Conservation (phyloP, 2,329 filamentous ascomycete genomes). For the Colletotrichum sp. region DNA sequence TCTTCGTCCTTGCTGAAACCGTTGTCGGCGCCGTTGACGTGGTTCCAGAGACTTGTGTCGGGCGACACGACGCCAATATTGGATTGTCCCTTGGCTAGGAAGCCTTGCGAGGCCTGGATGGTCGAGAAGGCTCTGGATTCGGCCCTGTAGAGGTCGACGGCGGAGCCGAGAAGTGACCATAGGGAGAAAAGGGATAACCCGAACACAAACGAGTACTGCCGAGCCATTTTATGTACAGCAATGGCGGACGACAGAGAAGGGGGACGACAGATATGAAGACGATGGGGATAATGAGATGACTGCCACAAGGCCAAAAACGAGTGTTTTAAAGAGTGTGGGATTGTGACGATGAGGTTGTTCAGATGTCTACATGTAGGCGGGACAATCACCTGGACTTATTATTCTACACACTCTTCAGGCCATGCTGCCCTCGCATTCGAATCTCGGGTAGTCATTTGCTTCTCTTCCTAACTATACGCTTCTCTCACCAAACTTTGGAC, state of each 20-base stretch:
- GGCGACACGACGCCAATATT: not conserved
- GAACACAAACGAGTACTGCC: not conserved
- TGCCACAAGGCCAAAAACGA: not conserved
- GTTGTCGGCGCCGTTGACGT: not conserved
- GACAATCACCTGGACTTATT: not conserved
- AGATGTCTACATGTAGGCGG: not conserved
- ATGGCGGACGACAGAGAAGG: accelerated
- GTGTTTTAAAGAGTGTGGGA: not conserved
- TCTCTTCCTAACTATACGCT: not conserved
- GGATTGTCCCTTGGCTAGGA: not conserved
- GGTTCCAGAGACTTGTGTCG: not conserved
- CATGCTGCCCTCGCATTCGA: not conserved
- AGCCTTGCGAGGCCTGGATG: not conserved
- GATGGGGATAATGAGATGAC: not conserved
- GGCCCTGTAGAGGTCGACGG: not conserved
- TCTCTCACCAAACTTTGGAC: not conserved
- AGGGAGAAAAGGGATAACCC: not conserved
- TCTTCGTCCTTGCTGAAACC: not conserved
- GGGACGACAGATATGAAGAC: not conserved
- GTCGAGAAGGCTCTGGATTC: not conserved
- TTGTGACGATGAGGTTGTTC: not conserved
- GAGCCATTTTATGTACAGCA: not conserved
- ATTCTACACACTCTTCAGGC: not conserved
- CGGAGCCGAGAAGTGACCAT: not conserved
- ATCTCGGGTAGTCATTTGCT: accelerated